A percentile compares a stretch with the other conserved stretches of the same genome.
Evolutionary conservation across 805 yeast species (phyloP).

Genomic region (Starmera dryadoides): DNA sequence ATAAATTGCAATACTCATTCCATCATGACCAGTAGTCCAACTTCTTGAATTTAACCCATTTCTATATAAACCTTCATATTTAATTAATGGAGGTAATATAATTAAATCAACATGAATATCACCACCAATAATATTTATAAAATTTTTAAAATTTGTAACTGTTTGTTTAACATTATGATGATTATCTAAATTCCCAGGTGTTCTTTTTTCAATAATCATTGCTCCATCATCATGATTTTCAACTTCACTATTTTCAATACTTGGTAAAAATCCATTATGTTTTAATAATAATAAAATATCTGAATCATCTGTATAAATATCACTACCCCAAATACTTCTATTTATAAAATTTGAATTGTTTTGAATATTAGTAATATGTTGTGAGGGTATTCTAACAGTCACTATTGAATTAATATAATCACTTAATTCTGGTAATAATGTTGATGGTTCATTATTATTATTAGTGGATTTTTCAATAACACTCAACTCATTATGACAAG

Average conservation of each 20-base stretch:
- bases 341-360: conserved; percentile 17
- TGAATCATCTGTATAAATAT: conserved; percentile 89
- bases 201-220: conserved; percentile 17
- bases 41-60: conserved; percentile 68
- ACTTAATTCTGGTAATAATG: conserved; percentile 24
- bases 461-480: background rate
- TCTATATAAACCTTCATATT: conserved; percentile 58
- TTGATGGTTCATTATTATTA: conserved; percentile 8
- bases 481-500: conserved; percentile 20
- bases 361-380: conserved; percentile 15
- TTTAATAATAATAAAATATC: conserved; percentile 68
- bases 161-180: conserved; percentile 22
- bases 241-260: conserved; percentile 17
- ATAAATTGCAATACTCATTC: conserved; percentile 62
- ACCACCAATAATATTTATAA: conserved; percentile 22
- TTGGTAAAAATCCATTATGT: conserved; percentile 64
- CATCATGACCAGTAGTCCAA: conserved; percentile 74
- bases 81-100: conserved; percentile 63
- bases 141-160: conserved; percentile 17
- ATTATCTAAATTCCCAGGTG: conserved; percentile 35
- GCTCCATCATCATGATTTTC: conserved; percentile 9
- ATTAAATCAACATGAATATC: conserved; percentile 26
- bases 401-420: conserved; percentile 34
- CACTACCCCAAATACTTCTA: conserved; percentile 78
- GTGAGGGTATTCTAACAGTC: conserved; percentile 21